Conservation (phyloP, 2,329 filamentous ascomycete species). For the Cladophialophora bantiana region DNA sequence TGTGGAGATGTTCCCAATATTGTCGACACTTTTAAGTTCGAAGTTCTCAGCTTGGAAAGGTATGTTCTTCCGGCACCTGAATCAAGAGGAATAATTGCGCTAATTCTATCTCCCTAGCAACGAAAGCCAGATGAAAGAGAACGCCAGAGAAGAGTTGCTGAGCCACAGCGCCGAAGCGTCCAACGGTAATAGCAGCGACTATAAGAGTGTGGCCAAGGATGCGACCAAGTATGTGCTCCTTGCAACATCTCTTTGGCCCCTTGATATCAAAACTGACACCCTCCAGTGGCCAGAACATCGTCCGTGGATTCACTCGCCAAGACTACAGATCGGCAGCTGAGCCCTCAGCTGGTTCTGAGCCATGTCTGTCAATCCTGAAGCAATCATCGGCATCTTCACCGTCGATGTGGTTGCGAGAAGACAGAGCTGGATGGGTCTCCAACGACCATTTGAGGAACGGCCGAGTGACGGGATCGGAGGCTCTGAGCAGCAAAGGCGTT, state of each 20-base stretch:
- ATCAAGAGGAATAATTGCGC: not conserved
- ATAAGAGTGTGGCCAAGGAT: not conserved
- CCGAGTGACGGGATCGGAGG: conserved; percentile 22
- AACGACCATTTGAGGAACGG: conserved; percentile 24
- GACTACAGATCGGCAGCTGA: conserved; percentile 17
- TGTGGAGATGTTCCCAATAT: conserved; percentile 1
- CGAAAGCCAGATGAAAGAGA: conserved; percentile 24
- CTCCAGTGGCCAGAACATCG: conserved; percentile 13
- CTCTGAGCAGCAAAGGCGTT: conserved; percentile 37
- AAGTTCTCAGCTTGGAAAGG: conserved; percentile 21
- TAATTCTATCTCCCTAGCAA: conserved; percentile 18
- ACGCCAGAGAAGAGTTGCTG: conserved; percentile 11
- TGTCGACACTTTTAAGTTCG: conserved; percentile 14
- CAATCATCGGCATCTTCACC: conserved; percentile 25
- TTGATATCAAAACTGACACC: conserved; percentile 14
- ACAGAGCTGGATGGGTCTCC: conserved; percentile 22
- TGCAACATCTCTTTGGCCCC: not conserved
- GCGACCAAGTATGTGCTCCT: conserved; percentile 15
- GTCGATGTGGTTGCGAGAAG: conserved; percentile 26
- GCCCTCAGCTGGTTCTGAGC: conserved; percentile 22
- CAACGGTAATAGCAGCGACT: conserved; percentile 6
- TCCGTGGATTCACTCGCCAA: conserved; percentile 13
- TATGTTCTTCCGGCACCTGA: conserved; percentile 7
- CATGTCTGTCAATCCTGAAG: conserved; percentile 21
- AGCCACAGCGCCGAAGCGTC: conserved; percentile 19